Evolutionary conservation across 2,329 filamentous ascomycete species (phyloP), one percentile per base, ranked within the genome.

Genomic region (Curvularia hawaiiensis): DNA sequence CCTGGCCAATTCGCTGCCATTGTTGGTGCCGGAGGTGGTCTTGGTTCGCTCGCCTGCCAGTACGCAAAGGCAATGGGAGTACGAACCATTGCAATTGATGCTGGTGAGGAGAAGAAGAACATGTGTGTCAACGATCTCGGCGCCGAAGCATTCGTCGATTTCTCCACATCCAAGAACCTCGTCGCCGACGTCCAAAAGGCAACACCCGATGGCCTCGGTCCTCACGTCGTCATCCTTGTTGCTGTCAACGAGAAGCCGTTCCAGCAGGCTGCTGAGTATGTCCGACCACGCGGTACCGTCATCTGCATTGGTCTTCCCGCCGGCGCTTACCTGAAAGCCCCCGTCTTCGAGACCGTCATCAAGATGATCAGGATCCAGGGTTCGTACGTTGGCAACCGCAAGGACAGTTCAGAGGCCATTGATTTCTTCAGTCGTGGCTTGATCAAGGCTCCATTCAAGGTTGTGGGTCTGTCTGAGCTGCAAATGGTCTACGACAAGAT

Each of bases 31-130:
- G 91, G 91, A 63, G 91, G 92, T 77, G 91, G 91, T 69, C 84
- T 96, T 56, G 92, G 91, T 30, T 88, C 84, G 54, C 81, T 96
- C 63, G 92, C 91, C 22, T 82, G 90, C 67, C 93, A 97, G 80
- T 97, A 96, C 78, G 92, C 91, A 52, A 90, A 89, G 78, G 93
- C 92, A 41, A 96, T 97, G 92, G 92, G 92, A 58, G 80, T 96
- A 50, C 83, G 88, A 63, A 81, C 87, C 64, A 88, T 97, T 70
- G 92, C 89, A 67, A 92, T 97, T 66, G 93, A 97, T 70, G 86
- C 85, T 49, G 92, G 92, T 49, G 85, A 87, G 3, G 92, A 95
- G 79, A 97, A 97, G 86, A 83, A 80, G 71, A 80, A 85, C 61
- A 85, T 92, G 80, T 88, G 85, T 76, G 76, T 80, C 47, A 80